Evolutionary conservation across 148 eudicot genomes (phyloP).

Genomic region (Vaccinium darrowii): DNA sequence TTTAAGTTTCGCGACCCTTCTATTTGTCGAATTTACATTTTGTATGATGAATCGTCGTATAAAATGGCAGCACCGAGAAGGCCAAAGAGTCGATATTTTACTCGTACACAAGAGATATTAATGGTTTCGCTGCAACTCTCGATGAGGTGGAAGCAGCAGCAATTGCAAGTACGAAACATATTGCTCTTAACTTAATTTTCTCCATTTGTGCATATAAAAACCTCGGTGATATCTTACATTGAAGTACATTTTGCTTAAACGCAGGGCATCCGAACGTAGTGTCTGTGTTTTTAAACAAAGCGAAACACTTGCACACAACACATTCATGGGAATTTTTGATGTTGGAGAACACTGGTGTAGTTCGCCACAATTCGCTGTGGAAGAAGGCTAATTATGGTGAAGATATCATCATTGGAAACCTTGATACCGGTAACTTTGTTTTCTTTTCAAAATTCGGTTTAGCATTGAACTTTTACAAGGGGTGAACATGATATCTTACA

Average conservation of each 20-base stretch:
- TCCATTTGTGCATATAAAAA: not conserved
- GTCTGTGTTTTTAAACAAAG: conserved; percentile 49
- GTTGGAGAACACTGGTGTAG: conserved; percentile 35
- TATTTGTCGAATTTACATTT: not conserved
- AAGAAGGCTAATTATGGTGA: conserved; percentile 46
- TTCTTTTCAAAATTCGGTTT: not conserved
- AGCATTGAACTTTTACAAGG: not conserved
- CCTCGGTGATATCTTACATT: not conserved
- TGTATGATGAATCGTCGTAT: not conserved
- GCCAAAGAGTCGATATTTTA: conserved; percentile 55
- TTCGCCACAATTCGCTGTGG: conserved; percentile 34
- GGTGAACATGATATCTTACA: too few relatives aligned
- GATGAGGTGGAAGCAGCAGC: conserved; percentile 54
- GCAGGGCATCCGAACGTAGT: conserved; percentile 59
- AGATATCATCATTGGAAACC: conserved; percentile 63
- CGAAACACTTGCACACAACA: conserved; percentile 60
- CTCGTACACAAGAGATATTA: conserved; percentile 53
- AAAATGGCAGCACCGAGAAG: conserved; percentile 37
- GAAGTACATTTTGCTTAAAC: not conserved
- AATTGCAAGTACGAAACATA: conserved; percentile 46
- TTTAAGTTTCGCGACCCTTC: not conserved
- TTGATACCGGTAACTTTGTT: conserved; percentile 53
- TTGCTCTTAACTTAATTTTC: not conserved
- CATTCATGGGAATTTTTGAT: conserved; percentile 62
- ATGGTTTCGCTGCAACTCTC: conserved; percentile 63